Conservation (phyloP, 352 stramenopile genomes). For the Pythium periplocum region DNA sequence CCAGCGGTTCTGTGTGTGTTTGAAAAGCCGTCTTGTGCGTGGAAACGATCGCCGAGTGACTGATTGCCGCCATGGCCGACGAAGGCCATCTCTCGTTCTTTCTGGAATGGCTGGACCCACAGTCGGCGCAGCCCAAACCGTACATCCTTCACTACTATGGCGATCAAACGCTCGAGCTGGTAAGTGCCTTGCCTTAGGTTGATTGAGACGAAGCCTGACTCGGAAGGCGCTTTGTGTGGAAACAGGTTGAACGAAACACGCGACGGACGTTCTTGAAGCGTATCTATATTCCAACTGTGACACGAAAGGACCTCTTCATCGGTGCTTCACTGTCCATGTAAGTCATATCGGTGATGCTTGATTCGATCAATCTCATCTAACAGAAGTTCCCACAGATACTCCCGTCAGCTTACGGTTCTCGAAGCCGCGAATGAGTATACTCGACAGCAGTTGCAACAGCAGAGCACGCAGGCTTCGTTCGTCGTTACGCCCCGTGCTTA, state of each 20-base stretch:
- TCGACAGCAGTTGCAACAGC: slow-evolving; percentile 23
- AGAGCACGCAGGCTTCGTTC: slow-evolving; percentile 33
- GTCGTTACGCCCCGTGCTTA: slow-evolving; percentile 51
- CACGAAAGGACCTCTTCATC: slow-evolving; percentile 56
- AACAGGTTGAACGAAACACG: slow-evolving; percentile 53
- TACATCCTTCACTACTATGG: slow-evolving; percentile 74
- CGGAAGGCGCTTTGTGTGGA: not conserved
- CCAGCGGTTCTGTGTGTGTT: no score
- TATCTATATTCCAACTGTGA: slow-evolving; percentile 67
- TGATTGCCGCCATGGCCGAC: slow-evolving; percentile 27
- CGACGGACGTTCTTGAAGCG: slow-evolving; percentile 73
- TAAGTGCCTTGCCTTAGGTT: slow-evolving; percentile 14
- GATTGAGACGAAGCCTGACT: not conserved
- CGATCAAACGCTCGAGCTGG: slow-evolving; percentile 69
- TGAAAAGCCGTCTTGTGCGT: no score
- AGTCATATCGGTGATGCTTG: not conserved
- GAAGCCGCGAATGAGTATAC: slow-evolving; percentile 70
- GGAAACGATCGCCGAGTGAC: no score
- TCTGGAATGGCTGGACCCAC: slow-evolving; percentile 72
- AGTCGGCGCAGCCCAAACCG: slow-evolving; percentile 57
- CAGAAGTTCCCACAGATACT: slow-evolving; percentile 36
- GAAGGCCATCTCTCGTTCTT: slow-evolving; percentile 69
- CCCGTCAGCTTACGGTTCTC: slow-evolving; percentile 60
- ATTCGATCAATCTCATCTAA: no score
- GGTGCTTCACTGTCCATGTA: slow-evolving; percentile 69